Percentiles rank a stretch among this genome's conserved stretches.
Conservation (phyloP, 192 early-diverging fungal genomes). For the Pilobolus umbonatus region DNA sequence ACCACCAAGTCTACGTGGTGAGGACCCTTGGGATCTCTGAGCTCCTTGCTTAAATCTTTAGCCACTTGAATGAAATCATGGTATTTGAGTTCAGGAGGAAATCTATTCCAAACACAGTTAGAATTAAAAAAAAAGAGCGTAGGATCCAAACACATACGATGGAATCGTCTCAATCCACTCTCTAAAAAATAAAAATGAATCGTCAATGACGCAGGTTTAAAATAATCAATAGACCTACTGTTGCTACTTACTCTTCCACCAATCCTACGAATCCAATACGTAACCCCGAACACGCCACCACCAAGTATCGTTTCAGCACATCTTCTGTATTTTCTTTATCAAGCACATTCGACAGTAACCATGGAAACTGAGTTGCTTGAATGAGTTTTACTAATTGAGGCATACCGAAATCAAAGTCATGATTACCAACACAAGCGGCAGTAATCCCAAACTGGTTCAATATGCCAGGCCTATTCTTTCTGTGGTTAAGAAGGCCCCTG, state of each 20-base stretch:
- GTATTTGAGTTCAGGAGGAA: conserved; percentile 54
- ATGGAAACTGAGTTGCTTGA: conserved; percentile 57
- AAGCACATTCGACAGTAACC: conserved; percentile 64
- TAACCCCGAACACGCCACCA: conserved; percentile 47
- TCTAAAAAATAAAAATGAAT: conserved; percentile 6
- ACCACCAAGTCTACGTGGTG: conserved; percentile 58
- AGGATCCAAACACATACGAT: conserved; percentile 24
- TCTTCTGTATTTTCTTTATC: conserved; percentile 33
- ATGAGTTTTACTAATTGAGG: conserved; percentile 46
- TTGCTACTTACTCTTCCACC: conserved; percentile 48
- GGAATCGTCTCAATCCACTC: conserved; percentile 69
- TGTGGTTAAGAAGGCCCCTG: background rate
- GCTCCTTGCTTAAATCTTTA: conserved; percentile 29
- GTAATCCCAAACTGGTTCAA: conserved; percentile 57
- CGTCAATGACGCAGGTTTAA: background rate
- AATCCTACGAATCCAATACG: conserved; percentile 66
- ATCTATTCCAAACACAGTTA: conserved; percentile 11
- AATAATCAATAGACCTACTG: background rate
- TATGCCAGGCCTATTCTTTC: conserved; percentile 35
- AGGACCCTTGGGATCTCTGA: conserved; percentile 37
- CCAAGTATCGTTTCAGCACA: conserved; percentile 30
- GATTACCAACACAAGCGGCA: conserved; percentile 63
- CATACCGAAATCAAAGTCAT: conserved; percentile 71
- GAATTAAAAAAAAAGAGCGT: background rate
- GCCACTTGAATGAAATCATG: conserved; percentile 52